These are phyloP conservation scores for Inga oerstediana DNA, from an alignment of 306 rosid species.

Conservation along the genomic window DNA sequence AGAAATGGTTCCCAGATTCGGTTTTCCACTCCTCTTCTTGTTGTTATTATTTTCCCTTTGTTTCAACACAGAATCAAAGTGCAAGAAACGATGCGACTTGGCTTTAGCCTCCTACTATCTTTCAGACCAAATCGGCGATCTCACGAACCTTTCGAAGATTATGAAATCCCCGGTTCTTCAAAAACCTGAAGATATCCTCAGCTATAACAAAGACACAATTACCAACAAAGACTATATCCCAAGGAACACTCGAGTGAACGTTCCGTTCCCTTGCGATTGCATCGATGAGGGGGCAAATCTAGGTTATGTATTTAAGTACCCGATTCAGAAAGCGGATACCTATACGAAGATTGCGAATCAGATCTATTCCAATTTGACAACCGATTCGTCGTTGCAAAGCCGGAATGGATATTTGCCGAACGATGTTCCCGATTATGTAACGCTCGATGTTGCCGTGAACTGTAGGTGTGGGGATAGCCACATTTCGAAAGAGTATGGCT, in stretches of 20 bases:
- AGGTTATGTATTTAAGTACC: constrained; percentile 56
- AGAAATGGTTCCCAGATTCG: constrained; percentile 17
- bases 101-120: constrained; percentile 71
- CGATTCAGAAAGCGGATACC: constrained; percentile 19
- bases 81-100: constrained; percentile 43
- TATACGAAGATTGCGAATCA: constrained; percentile 35
- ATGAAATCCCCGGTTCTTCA: constrained; percentile 35
- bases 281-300: constrained; percentile 37
- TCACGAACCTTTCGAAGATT: constrained; percentile 27
- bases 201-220: constrained; percentile 42
- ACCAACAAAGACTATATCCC: constrained; percentile 13
- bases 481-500: constrained; percentile 57
- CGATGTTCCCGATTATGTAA: constrained; percentile 33
- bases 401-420: constrained; percentile 34
- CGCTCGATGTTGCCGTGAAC: constrained; percentile 54
- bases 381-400: constrained; percentile 43
- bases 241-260: constrained; percentile 37
- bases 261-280: constrained; percentile 69
- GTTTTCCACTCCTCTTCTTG: constrained; percentile 16
- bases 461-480: constrained; percentile 67
- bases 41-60: background rate
- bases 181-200: constrained; percentile 25
- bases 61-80: constrained; percentile 47
- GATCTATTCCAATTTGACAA: constrained; percentile 54
- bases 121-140: background rate